A percentile compares a stretch with the other conserved stretches of the same genome.
Conservation (phyloP, 257 asterid genomes). For the Przewalskia tangutica region DNA sequence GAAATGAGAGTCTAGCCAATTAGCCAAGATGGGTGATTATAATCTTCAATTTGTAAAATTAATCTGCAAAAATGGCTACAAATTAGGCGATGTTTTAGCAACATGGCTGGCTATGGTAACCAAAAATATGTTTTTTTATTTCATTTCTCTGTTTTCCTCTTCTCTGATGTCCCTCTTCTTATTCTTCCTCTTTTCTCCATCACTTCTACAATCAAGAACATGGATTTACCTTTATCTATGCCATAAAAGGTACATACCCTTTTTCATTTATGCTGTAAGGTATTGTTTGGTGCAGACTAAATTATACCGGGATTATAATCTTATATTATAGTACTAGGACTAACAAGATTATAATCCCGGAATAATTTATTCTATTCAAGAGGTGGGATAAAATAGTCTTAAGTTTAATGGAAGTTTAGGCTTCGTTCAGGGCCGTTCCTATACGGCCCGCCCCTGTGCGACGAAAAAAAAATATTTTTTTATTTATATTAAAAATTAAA, state of each 20-base stretch:
- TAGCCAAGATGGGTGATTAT: neutral
- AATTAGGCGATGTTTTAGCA: conserved; percentile 32
- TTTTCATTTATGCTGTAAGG: neutral
- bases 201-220: conserved; percentile 22
- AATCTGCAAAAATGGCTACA: neutral
- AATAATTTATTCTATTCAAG: too few species aligned
- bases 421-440: too few species aligned
- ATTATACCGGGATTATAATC: too few species aligned
- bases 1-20: too few species aligned
- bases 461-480: too few species aligned
- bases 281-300: too few species aligned
- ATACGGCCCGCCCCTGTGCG: too few species aligned
- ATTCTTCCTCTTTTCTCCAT: neutral
- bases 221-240: conserved; percentile 16
- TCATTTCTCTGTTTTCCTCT: conserved; percentile 1
- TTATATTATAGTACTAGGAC: too few species aligned
- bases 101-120: conserved; percentile 29
- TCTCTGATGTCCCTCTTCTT: conserved; percentile 7
- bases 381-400: too few species aligned
- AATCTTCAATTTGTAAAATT: neutral
- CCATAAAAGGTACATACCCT: conserved; percentile 26
- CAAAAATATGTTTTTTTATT: neutral
- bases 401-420: too few species aligned
- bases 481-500: too few species aligned
- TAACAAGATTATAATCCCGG: too few species aligned